Base-by-base conservation (phyloP, 257 asterid genomes). In the Parsonsia alboflavescens region DNA sequence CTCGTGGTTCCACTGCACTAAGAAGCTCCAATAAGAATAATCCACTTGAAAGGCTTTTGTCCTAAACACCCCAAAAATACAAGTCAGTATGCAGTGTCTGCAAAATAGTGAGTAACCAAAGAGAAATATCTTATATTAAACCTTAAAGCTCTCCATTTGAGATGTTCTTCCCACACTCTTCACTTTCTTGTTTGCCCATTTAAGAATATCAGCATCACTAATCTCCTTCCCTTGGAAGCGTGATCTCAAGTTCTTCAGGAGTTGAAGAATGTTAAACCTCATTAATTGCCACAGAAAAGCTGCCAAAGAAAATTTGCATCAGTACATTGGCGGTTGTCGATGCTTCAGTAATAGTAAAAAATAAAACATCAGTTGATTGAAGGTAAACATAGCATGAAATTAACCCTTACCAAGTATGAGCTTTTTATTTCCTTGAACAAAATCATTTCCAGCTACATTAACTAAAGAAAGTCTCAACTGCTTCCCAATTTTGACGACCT, bases 221-320 rank as follows among this genome's bases (percentile, higher is more conserved):
- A 94, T 80, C 82, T 88, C 99, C 95, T 83, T 92, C n/a, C 92
- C 99, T 85, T 85, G 93, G 81, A 85, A 94, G 68, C 93, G 96
- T 8, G 97, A 84, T 81, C 97, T 90, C 67, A 94, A 77, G 79
- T 92, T 94, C 85, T 92, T 94, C 84, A 94, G 81, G 78, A 94
- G 96, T 84, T 94, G 96, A 82, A 94, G 99, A 93, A 94, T 94
- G 83, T 88, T 92, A 81, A 85, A 89, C 82, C 96, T 92, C 99
- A 94, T 92, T 91, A 92, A 79, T 85, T 94, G 99, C 99, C 99
- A 94, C 79, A 92, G 93, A 80, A 89, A 94, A 72, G 99, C 99
- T 94, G 91, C 83, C 76, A 80, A 70, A 62, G 73, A 83, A 72
- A 79, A n/a, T n/a, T 45, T 46, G 28, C 50, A 19, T 68, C 33